Percentiles rank a stretch among this genome's conserved stretches.
Evolutionary conservation across 2,329 filamentous ascomycete species (phyloP).

Genomic region (Epicoccum sorghinum): DNA sequence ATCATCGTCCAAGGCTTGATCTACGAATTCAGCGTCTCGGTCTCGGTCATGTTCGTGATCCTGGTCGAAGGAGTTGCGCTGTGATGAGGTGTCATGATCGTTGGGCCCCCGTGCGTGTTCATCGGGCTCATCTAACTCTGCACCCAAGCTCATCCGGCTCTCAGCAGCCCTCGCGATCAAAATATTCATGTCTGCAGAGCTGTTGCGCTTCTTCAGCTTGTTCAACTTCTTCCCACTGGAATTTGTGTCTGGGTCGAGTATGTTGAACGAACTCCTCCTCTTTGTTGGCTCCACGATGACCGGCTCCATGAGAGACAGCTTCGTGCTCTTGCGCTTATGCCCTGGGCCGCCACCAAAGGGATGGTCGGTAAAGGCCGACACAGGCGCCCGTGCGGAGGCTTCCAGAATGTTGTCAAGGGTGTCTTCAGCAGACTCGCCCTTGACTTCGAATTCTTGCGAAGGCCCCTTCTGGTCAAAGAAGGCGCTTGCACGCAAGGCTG

Average conservation of each 20-base stretch:
- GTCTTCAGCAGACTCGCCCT: constrained; percentile 81
- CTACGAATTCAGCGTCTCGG: constrained; percentile 24
- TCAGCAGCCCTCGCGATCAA: constrained; percentile 41
- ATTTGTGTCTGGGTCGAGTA: constrained; percentile 47
- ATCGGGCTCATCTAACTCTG: constrained; percentile 38
- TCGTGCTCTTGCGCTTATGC: constrained; percentile 49
- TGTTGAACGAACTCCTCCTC: constrained; percentile 46
- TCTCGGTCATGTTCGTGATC: constrained; percentile 52
- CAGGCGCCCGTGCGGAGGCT: constrained; percentile 84
- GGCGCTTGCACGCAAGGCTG: constrained; percentile 86
- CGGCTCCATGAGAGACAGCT: constrained; percentile 32
- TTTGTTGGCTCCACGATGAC: constrained; percentile 35
- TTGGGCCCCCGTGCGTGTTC: constrained; percentile 40
- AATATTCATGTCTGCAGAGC: constrained; percentile 46
- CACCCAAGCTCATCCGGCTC: constrained; percentile 46
- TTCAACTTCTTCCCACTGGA: constrained; percentile 46
- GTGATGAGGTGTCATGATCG: constrained; percentile 36
- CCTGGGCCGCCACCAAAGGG: constrained; percentile 72
- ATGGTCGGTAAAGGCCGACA: constrained; percentile 90
- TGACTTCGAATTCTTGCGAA: constrained; percentile 61
- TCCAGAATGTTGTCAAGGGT: constrained; percentile 92
- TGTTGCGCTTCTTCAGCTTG: constrained; percentile 51
- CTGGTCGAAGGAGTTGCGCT: constrained; percentile 32
- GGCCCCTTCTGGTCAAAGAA: constrained; percentile 78
- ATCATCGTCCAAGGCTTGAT: constrained; percentile 24